Evolutionary conservation across 2,329 filamentous ascomycete species (phyloP).

Genomic region (Fusarium circinatum): DNA sequence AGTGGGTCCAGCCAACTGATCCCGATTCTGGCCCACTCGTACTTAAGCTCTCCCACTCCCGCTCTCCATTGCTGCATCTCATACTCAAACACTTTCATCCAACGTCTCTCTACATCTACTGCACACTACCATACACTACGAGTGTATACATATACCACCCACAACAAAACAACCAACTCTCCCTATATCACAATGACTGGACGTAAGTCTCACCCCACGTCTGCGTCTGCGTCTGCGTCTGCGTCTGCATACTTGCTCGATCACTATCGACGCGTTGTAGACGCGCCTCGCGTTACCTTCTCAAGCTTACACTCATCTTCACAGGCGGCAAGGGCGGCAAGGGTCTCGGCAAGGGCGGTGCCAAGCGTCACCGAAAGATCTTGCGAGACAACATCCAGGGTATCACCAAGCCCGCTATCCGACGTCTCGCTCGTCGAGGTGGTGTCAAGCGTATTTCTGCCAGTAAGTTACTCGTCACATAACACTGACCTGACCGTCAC

Average conservation of each 20-base stretch:
- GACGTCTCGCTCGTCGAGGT: slow-evolving; percentile 97
- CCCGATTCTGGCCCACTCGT: slow-evolving; percentile 51
- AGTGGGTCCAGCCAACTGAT: slow-evolving; percentile 48
- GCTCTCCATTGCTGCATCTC: slow-evolving; percentile 19
- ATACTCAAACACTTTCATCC: slow-evolving; percentile 31
- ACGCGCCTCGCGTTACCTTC: slow-evolving; percentile 74
- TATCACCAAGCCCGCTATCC: slow-evolving; percentile 98
- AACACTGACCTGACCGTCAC: slow-evolving; percentile 65
- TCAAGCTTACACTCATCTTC: slow-evolving; percentile 60
- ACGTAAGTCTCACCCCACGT: slow-evolving; percentile 65
- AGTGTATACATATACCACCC: slow-evolving; percentile 25
- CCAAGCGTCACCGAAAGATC: slow-evolving; percentile 99
- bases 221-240: background rate
- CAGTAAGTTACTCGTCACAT: slow-evolving; percentile 64
- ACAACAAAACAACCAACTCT: slow-evolving; percentile 34
- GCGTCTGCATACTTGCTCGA: background rate
- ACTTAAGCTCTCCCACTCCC: slow-evolving; percentile 52
- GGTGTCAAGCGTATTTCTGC: slow-evolving; percentile 99
- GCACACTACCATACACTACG: slow-evolving; percentile 17
- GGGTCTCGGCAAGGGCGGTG: slow-evolving; percentile 97
- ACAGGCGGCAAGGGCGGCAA: slow-evolving; percentile 94
- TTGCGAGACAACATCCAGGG: slow-evolving; percentile 99
- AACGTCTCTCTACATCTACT: slow-evolving; percentile 12
- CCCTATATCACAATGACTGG: slow-evolving; percentile 70
- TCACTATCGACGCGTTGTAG: background rate